These are phyloP conservation scores for Calonectria hawksworthii DNA, from an alignment of 2,329 filamentous ascomycete species.

Conservation along the genomic window DNA sequence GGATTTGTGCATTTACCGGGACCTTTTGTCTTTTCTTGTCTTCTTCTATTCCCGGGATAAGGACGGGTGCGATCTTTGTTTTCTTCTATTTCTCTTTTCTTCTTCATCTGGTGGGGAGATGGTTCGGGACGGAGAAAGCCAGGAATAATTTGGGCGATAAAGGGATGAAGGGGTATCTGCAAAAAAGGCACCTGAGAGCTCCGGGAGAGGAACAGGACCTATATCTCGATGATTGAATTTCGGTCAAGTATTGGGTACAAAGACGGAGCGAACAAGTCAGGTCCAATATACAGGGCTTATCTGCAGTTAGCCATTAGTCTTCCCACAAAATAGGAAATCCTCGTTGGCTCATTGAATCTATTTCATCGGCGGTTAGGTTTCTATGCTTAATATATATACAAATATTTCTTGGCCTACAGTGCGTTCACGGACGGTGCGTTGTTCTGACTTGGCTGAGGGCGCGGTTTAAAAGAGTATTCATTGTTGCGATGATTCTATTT, in stretches of 20 bases:
- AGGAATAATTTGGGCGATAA: neutral
- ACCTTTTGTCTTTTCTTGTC: slow-evolving; percentile 3
- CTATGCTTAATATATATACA: neutral
- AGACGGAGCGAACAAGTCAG: too few relatives aligned
- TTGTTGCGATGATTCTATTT: neutral
- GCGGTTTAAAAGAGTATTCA: neutral
- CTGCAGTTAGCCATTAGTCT: neutral
- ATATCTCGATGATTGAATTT: neutral
- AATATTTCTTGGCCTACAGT: neutral
- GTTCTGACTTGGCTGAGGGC: neutral
- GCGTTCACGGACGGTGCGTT: neutral
- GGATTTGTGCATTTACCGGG: slow-evolving; percentile 26
- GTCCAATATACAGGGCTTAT: neutral
- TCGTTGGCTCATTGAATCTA: neutral
- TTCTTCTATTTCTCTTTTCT: neutral
- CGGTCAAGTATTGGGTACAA: neutral
- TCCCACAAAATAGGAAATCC: neutral
- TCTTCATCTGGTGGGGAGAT: neutral
- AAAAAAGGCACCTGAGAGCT: too few relatives aligned
- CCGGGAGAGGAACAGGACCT: neutral
- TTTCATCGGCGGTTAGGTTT: neutral
- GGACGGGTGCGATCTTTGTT: neutral
- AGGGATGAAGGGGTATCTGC: neutral
- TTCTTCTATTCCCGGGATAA: neutral
- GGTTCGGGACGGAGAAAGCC: neutral